phyloP scores from a whole-genome alignment of 805 yeast genomes.

The Schizosaccharomyces cryophilus region DNA sequence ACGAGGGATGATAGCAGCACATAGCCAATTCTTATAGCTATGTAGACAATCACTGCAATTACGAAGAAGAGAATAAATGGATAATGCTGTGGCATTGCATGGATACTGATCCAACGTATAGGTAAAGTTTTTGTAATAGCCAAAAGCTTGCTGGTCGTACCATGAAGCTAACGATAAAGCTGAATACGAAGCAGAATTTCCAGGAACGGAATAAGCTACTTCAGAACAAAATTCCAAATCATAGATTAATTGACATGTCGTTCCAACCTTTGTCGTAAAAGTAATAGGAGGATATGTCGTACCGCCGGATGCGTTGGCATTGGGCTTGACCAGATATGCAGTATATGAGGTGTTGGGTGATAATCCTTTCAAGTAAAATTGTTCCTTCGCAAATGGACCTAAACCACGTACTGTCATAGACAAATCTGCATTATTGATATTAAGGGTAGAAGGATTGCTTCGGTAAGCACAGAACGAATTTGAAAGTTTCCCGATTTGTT shows the following conservation, averaged over 20 bases:
- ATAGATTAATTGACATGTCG: conserved; percentile 47
- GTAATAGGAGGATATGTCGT: conserved; percentile 29
- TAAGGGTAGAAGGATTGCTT: neutral
- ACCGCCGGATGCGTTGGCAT: conserved; percentile 27
- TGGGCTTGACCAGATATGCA: conserved; percentile 36
- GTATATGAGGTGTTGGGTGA: conserved; percentile 35
- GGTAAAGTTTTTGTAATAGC: conserved; percentile 38
- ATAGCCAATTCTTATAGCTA: conserved; percentile 68
- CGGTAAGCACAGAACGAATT: conserved; percentile 2
- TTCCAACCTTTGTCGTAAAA: conserved; percentile 24
- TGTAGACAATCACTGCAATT: conserved; percentile 48
- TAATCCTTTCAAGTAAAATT: conserved; percentile 36
- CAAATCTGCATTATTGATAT: neutral
- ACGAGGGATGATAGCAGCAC: conserved; percentile 69
- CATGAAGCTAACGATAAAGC: conserved; percentile 17
- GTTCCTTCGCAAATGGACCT: conserved; percentile 17
- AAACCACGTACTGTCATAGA: neutral
- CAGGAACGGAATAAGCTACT: conserved; percentile 77
- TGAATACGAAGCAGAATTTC: conserved; percentile 17
- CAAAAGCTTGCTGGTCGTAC: conserved; percentile 41
- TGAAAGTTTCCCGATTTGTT: neutral
- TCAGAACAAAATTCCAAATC: conserved; percentile 51
- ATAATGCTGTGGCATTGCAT: conserved; percentile 39
- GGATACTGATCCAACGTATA: conserved; percentile 51
- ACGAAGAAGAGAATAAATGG: conserved; percentile 47